Conservation (phyloP, 1,284 basidiomycete species). For the Hypsizygus ulmarius region DNA sequence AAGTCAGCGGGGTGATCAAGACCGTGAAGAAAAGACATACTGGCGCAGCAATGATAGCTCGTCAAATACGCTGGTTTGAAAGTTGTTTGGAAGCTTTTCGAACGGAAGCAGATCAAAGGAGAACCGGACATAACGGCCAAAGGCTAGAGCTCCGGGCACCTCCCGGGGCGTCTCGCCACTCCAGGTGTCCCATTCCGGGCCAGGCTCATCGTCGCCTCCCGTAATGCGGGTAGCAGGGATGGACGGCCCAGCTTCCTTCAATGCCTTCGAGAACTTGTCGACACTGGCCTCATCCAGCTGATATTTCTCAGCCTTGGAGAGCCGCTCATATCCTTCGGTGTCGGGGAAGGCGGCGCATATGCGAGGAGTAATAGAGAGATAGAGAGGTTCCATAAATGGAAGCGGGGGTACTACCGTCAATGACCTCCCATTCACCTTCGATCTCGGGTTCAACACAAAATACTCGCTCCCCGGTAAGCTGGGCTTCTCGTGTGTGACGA, state of each 20-base stretch:
- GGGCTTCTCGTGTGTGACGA: background rate
- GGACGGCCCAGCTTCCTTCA: constrained; percentile 1
- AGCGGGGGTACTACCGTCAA: background rate
- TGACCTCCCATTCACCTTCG: background rate
- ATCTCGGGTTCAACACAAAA: background rate
- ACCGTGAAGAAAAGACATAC: background rate
- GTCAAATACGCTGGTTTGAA: background rate
- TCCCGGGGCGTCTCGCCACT: too few species aligned
- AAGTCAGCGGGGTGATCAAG: background rate
- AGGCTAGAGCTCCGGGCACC: background rate
- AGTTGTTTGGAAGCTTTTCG: background rate
- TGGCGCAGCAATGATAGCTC: background rate
- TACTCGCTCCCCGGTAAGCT: background rate
- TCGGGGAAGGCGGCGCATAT: background rate
- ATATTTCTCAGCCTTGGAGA: background rate
- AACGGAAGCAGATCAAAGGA: background rate
- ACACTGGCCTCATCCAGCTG: background rate
- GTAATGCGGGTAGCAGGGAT: background rate
- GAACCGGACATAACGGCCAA: background rate
- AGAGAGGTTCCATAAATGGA: background rate
- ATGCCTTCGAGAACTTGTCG: background rate
- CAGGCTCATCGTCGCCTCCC: background rate
- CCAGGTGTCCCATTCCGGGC: background rate
- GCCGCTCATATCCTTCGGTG: background rate
- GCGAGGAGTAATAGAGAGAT: background rate